A percentile compares a stretch with the other conserved stretches of the same genome.
These are phyloP conservation scores for Tylopilus felleus DNA, from an alignment of 768 basidiomycete genomes.

Conservation along the genomic window DNA sequence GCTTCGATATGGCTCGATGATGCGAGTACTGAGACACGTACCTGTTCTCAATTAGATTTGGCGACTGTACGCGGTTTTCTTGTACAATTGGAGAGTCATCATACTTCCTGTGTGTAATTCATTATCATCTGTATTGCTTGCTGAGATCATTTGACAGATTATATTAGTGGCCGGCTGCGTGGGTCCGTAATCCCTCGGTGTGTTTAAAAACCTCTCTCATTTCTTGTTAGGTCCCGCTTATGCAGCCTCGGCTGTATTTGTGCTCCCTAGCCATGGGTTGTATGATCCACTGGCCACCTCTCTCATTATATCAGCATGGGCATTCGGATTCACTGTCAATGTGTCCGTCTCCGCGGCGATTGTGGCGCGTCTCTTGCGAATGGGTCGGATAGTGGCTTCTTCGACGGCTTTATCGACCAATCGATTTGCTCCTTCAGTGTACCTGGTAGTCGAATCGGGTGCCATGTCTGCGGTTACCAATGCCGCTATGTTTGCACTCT, in stretches of 20 bases:
- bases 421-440: background rate
- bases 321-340: background rate
- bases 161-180: background rate
- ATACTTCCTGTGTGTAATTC: background rate
- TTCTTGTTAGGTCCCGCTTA: background rate
- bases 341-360: background rate
- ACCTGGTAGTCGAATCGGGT: background rate
- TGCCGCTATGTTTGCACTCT: background rate
- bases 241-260: background rate
- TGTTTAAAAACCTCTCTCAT: background rate
- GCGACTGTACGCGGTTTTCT: slow-evolving; percentile 5
- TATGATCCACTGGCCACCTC: background rate
- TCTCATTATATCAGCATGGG: background rate
- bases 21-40: background rate
- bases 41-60: background rate
- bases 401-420: background rate
- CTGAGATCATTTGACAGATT: too few relatives aligned
- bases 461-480: background rate
- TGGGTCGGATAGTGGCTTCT: background rate
- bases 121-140: too few relatives aligned
- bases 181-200: background rate
- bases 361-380: background rate
- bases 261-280: background rate
- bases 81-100: background rate
- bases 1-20: background rate